phyloP scores from a whole-genome alignment of 352 stramenopile genomes.

The Phytophthora hibernalis region DNA sequence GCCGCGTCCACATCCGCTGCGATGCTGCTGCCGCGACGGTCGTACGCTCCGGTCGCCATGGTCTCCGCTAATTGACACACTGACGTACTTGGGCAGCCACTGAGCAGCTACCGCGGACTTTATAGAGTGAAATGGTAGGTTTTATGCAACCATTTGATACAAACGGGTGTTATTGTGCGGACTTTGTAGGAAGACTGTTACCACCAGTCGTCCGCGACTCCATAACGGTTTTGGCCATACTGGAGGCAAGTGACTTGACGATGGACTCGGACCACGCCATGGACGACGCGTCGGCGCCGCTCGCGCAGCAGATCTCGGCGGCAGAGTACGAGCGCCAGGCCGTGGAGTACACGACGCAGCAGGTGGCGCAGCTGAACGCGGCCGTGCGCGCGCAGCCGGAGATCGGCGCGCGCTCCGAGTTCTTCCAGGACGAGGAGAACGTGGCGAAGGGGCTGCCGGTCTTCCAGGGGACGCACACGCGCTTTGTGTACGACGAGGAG shows the following conservation, averaged over 20 bases:
- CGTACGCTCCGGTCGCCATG: slow-evolving; percentile 47
- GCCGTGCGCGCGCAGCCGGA: slow-evolving; percentile 57
- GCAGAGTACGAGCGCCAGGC: slow-evolving; percentile 70
- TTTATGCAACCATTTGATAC: not conserved
- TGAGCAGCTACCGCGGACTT: slow-evolving; percentile 25
- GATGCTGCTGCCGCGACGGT: slow-evolving; percentile 69
- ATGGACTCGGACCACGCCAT: slow-evolving; percentile 41
- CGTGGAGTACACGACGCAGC: slow-evolving; percentile 70
- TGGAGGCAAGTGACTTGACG: slow-evolving; percentile 11
- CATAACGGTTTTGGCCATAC: slow-evolving; percentile 22
- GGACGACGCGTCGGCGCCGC: slow-evolving; percentile 30
- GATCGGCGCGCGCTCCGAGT: slow-evolving; percentile 60
- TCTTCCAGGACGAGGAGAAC: slow-evolving; percentile 73
- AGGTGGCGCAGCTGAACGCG: slow-evolving; percentile 71
- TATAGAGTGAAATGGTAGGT: slow-evolving; percentile 3
- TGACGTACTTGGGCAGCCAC: slow-evolving; percentile 31
- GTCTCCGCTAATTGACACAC: slow-evolving; percentile 8
- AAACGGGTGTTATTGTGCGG: slow-evolving; percentile 14
- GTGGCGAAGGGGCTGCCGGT: slow-evolving; percentile 65
- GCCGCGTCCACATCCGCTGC: slow-evolving; percentile 61
- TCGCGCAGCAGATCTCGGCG: slow-evolving; percentile 52
- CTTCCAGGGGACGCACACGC: slow-evolving; percentile 83
- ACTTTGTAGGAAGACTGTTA: slow-evolving; percentile 2
- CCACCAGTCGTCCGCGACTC: slow-evolving; percentile 27
- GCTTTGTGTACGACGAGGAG: slow-evolving; percentile 82